phyloP scores from a whole-genome alignment of 192 early-diverging fungal species.

The Mycoemilia scoparia region DNA sequence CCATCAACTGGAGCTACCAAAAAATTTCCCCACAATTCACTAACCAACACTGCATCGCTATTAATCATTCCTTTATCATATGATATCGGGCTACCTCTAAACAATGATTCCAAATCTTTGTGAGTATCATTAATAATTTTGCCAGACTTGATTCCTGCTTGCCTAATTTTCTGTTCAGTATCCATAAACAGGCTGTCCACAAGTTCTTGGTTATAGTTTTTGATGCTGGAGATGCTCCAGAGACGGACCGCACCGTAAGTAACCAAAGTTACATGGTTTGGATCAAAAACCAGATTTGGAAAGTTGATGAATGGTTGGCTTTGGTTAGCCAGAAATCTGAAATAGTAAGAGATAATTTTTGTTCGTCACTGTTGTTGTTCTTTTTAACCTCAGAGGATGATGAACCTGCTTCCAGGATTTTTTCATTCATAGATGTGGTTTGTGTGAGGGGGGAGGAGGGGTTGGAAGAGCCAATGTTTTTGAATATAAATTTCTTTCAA shows the following conservation, averaged over 20 bases:
- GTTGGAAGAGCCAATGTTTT: too few relatives aligned
- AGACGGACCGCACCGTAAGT: constrained; percentile 71
- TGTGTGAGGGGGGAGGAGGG: too few relatives aligned
- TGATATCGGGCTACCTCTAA: constrained; percentile 74
- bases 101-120: constrained; percentile 62
- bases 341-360: too few relatives aligned
- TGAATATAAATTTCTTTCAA: too few relatives aligned
- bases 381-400: too few relatives aligned
- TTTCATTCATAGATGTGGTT: too few relatives aligned
- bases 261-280: constrained; percentile 89
- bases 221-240: constrained; percentile 46
- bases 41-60: constrained; percentile 72
- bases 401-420: too few relatives aligned
- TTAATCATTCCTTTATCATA: constrained; percentile 81
- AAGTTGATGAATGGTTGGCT: constrained; percentile 57
- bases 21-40: constrained; percentile 63
- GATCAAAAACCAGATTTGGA: constrained; percentile 87
- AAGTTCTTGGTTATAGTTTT: constrained; percentile 70
- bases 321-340: constrained; percentile 25
- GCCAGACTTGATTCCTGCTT: constrained; percentile 56
- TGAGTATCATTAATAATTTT: constrained; percentile 55
- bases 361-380: too few relatives aligned
- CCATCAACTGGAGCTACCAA: too few relatives aligned
- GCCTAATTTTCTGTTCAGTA: constrained; percentile 64
- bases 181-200: constrained; percentile 78